phyloP scores from a whole-genome alignment of 2,329 filamentous ascomycete species.

The Calonectria pteridis region DNA sequence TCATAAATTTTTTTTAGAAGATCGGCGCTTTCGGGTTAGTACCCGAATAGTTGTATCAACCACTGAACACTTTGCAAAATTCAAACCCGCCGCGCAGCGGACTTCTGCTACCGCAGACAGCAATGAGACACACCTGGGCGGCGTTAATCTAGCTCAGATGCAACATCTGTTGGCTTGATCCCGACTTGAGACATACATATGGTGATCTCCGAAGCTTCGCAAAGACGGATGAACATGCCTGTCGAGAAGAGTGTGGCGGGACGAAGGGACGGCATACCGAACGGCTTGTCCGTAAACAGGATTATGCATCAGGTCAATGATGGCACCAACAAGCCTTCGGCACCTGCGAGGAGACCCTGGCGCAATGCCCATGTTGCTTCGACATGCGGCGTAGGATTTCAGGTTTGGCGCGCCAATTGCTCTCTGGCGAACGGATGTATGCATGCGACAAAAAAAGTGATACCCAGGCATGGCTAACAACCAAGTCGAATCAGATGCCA shows the following conservation, averaged over 20 bases:
- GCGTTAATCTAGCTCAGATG: not conserved
- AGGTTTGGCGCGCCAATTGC: constrained; percentile 8
- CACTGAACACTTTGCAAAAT: not conserved
- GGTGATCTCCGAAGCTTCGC: not conserved
- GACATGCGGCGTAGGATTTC: not conserved
- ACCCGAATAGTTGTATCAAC: not conserved
- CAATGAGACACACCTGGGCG: not conserved
- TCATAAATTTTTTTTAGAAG: not conserved
- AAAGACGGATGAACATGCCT: not conserved
- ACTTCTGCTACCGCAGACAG: not conserved
- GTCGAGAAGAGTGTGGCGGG: not conserved
- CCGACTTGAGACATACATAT: constrained; percentile 3
- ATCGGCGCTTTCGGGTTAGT: not conserved
- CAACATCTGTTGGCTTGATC: not conserved
- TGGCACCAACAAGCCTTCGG: not conserved
- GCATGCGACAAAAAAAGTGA: not conserved
- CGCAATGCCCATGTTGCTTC: not conserved
- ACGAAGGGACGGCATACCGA: not conserved
- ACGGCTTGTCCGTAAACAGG: not conserved
- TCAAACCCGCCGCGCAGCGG: not conserved
- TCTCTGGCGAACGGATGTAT: not conserved
- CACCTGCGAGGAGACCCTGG: not conserved
- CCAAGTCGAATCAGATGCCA: constrained; percentile 16
- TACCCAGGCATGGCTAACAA: not conserved
- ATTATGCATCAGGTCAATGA: not conserved